These are phyloP conservation scores for Microsporum ferrugineum DNA, from an alignment of 2,329 filamentous ascomycete species.

Conservation along the genomic window DNA sequence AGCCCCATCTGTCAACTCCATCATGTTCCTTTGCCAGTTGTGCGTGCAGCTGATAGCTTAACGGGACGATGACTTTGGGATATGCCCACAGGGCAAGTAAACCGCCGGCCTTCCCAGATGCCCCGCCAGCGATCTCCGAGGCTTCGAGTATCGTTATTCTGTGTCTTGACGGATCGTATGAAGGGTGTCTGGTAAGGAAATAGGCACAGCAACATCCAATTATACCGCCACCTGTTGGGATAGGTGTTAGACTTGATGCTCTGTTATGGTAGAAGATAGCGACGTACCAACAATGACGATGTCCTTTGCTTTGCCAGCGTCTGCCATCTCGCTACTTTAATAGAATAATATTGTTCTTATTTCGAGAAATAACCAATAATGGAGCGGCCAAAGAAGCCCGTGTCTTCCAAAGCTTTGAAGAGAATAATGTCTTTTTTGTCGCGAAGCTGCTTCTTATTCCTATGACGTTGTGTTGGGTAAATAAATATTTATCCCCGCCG, in stretches of 20 bases:
- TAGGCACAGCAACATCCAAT: slow-evolving; percentile 89
- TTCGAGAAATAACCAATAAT: background rate
- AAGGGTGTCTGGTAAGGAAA: slow-evolving; percentile 74
- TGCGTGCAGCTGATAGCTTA: slow-evolving; percentile 73
- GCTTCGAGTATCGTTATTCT: slow-evolving; percentile 81
- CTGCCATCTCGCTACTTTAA: background rate
- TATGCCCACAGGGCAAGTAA: slow-evolving; percentile 88
- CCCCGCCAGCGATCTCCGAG: slow-evolving; percentile 71
- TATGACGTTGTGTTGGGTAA: background rate
- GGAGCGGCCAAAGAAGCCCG: background rate
- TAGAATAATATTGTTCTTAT: background rate
- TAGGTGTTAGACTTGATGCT: background rate
- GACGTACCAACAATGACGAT: slow-evolving; percentile 33
- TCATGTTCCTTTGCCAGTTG: slow-evolving; percentile 75
- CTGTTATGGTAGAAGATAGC: background rate
- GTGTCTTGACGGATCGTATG: slow-evolving; percentile 62
- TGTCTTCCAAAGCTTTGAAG: background rate
- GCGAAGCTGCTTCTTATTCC: background rate
- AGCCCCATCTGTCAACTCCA: slow-evolving; percentile 74
- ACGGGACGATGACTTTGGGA: slow-evolving; percentile 66
- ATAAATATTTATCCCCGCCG: background rate
- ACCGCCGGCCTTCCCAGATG: slow-evolving; percentile 89
- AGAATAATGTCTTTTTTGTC: background rate
- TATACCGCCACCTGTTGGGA: slow-evolving; percentile 63
- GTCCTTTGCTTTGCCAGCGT: slow-evolving; percentile 20